Evolutionary conservation across 2,329 filamentous ascomycete species (phyloP).

Genomic region (Exophiala aquamarina): DNA sequence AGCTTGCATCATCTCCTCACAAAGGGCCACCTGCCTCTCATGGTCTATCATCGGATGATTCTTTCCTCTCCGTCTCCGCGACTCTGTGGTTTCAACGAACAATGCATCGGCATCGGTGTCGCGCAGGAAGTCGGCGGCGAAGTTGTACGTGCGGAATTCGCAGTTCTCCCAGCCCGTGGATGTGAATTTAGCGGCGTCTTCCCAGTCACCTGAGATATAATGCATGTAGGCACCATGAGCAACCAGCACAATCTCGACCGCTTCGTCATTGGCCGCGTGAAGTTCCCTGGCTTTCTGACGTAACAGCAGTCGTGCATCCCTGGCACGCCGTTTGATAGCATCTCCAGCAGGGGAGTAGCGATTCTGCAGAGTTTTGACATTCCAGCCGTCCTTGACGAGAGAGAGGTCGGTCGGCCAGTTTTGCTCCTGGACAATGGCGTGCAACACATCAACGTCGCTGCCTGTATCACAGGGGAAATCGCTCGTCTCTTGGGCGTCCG

Average conservation of each 20-base stretch:
- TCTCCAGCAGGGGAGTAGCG: slow-evolving; percentile 46
- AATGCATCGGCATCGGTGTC: slow-evolving; percentile 42
- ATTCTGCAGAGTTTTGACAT: slow-evolving; percentile 57
- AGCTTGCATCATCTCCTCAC: slow-evolving; percentile 39
- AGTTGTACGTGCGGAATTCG: slow-evolving; percentile 68
- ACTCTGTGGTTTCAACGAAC: slow-evolving; percentile 43
- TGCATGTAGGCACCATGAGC: slow-evolving; percentile 83
- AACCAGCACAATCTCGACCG: slow-evolving; percentile 68
- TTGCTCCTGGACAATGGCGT: slow-evolving; percentile 59
- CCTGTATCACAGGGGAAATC: slow-evolving; percentile 76
- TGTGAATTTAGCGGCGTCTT: slow-evolving; percentile 45
- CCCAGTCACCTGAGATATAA: slow-evolving; percentile 80
- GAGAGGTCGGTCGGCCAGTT: slow-evolving; percentile 61
- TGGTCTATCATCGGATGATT: slow-evolving; percentile 34
- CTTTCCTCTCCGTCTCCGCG: slow-evolving; percentile 42
- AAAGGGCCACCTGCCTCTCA: slow-evolving; percentile 39
- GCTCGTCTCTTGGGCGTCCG: slow-evolving; percentile 76
- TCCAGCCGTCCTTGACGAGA: slow-evolving; percentile 67
- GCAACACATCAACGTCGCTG: slow-evolving; percentile 54
- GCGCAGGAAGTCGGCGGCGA: slow-evolving; percentile 41
- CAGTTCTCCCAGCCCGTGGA: slow-evolving; percentile 71
- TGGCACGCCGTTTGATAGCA: slow-evolving; percentile 62
- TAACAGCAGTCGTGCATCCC: slow-evolving; percentile 61
- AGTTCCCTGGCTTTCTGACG: slow-evolving; percentile 57
- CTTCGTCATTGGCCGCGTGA: slow-evolving; percentile 56